A percentile compares a stretch with the other conserved stretches of the same genome.
Evolutionary conservation across 108 stramenopile species (phyloP).

Genomic region (Craspedostauros australis): DNA sequence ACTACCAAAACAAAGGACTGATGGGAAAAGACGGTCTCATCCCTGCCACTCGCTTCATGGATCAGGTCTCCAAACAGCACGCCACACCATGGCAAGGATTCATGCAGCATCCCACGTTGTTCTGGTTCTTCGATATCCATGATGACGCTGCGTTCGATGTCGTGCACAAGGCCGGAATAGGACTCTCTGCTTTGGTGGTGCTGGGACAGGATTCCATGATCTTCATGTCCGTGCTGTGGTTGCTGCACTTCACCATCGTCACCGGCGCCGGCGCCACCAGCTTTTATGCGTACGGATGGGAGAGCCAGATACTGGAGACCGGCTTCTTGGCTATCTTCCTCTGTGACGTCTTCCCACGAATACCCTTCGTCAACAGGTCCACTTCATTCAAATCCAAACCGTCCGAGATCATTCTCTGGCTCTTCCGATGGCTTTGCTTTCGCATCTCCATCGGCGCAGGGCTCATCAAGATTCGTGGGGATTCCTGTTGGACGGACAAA

Average conservation of each 20-base stretch:
- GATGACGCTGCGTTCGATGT: conserved; percentile 23
- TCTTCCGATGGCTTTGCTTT: conserved; percentile 77
- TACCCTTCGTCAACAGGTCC: background rate
- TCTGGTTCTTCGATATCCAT: conserved; percentile 26
- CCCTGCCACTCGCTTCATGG: conserved; percentile 26
- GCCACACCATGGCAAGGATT: conserved; percentile 29
- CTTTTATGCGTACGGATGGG: conserved; percentile 83
- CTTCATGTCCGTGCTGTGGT: conserved; percentile 45
- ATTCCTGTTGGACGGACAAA: conserved; percentile 65
- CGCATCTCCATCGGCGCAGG: conserved; percentile 78
- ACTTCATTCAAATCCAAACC: conserved; percentile 10
- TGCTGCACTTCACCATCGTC: conserved; percentile 62
- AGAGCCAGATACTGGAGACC: conserved; percentile 72
- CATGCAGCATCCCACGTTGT: conserved; percentile 19
- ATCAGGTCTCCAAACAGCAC: background rate
- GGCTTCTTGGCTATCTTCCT: conserved; percentile 78
- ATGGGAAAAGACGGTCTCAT: conserved; percentile 45
- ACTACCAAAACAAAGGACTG: conserved; percentile 46
- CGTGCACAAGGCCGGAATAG: conserved; percentile 20
- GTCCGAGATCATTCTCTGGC: conserved; percentile 51
- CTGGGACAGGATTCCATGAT: conserved; percentile 44
- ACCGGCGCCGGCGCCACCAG: conserved; percentile 51
- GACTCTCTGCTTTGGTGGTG: conserved; percentile 22
- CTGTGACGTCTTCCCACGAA: conserved; percentile 35
- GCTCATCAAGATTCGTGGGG: conserved; percentile 79